phyloP scores from a whole-genome alignment of 1,284 basidiomycete genomes.

The Sphaerobolus stellatus region DNA sequence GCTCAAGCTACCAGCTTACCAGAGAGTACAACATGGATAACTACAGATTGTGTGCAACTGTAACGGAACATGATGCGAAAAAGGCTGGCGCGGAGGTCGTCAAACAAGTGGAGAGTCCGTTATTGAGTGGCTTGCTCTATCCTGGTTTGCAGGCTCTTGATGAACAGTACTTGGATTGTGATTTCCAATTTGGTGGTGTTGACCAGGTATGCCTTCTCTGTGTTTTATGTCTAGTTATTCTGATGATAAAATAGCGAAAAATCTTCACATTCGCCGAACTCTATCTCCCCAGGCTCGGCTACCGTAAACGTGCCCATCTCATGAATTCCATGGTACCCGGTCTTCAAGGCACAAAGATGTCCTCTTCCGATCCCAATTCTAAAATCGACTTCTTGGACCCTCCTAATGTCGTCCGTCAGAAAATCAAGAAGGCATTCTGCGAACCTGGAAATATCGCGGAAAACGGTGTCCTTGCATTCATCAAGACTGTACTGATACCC shows the following conservation, averaged over 20 bases:
- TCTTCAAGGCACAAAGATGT: constrained; percentile 96
- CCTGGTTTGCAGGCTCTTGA: constrained; percentile 96
- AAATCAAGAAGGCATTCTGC: constrained; percentile 93
- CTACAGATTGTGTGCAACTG: constrained; percentile 86
- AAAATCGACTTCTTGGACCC: constrained; percentile 98
- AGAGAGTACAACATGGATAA: constrained; percentile 94
- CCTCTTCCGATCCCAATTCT: constrained; percentile 93
- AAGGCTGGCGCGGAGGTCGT: constrained; percentile 99
- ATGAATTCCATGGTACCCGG: constrained; percentile 99
- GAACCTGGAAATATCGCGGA: constrained; percentile 89
- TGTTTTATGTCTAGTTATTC: background rate
- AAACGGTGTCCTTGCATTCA: constrained; percentile 92
- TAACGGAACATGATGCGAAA: constrained; percentile 95
- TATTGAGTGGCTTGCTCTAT: constrained; percentile 92
- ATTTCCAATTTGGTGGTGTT: constrained; percentile 98
- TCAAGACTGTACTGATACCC: constrained; percentile 86
- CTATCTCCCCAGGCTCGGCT: constrained; percentile 92
- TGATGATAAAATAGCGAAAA: constrained; percentile 66
- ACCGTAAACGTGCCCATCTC: constrained; percentile 92
- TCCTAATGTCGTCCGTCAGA: constrained; percentile 80
- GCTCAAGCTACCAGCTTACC: constrained; percentile 90
- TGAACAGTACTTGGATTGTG: constrained; percentile 93
- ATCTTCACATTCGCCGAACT: constrained; percentile 98
- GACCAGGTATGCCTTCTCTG: constrained; percentile 82
- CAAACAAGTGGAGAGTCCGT: constrained; percentile 92